These are phyloP conservation scores for Penicillium malachiteum DNA, from an alignment of 495 filamentous ascomycete genomes.

Conservation along the genomic window DNA sequence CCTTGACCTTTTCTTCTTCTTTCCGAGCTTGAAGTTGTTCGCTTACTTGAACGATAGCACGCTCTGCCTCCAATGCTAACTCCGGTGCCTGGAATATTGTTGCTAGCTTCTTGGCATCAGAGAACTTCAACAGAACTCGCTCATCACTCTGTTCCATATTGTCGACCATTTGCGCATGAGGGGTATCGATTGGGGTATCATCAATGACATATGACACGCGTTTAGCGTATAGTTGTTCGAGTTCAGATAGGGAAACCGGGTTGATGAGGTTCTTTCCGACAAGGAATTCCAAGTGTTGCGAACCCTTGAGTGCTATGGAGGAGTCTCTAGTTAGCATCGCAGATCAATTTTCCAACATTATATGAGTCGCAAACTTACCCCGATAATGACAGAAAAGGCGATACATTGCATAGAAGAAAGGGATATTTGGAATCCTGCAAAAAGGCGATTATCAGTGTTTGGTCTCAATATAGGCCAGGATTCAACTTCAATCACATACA, in stretches of 20 bases:
- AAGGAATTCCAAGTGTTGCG: conserved; percentile 80
- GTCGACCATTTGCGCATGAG: conserved; percentile 37
- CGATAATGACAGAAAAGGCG: conserved; percentile 71
- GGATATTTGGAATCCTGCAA: conserved; percentile 83
- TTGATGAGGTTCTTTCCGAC: conserved; percentile 67
- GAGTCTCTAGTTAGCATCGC: conserved; percentile 9
- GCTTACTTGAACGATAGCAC: conserved; percentile 85
- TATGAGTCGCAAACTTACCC: conserved; percentile 33
- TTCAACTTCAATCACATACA: conserved; percentile 56
- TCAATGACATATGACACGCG: conserved; percentile 31
- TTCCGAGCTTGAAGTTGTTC: conserved; percentile 57
- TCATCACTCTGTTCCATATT: conserved; percentile 51
- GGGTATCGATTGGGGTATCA: conserved; percentile 16
- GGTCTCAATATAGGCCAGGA: conserved; percentile 1
- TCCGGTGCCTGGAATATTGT: conserved; percentile 74
- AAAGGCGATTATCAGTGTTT: conserved; percentile 3
- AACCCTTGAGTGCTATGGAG: conserved; percentile 67
- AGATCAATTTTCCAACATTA: conserved; percentile 10
- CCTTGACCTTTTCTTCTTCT: conserved; percentile 31
- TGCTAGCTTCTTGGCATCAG: conserved; percentile 61
- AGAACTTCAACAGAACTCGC: conserved; percentile 58
- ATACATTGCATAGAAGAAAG: conserved; percentile 94
- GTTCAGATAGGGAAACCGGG: conserved; percentile 55
- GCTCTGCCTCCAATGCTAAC: conserved; percentile 82
- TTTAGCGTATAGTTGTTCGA: conserved; percentile 72